Base-by-base conservation (phyloP, 768 basidiomycete genomes). In the Macrolepiota dolichaula region DNA sequence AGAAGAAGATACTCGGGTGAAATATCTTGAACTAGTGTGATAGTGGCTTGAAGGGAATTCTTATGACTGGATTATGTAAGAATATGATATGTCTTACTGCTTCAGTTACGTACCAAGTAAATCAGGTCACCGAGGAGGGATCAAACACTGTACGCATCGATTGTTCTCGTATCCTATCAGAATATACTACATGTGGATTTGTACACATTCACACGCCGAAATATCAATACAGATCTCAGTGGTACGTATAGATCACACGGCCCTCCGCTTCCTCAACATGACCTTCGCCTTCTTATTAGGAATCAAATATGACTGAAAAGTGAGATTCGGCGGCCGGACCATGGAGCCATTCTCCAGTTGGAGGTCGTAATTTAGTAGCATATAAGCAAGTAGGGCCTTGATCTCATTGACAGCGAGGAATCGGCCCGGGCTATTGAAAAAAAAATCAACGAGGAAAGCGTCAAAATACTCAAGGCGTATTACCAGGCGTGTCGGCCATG, bases 321-420 rank as follows among this genome's bases (percentile, higher is more conserved):
- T 35, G 13, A 22, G n/a, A 19, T 40, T 46, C 6, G n/a, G n/a
- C 1, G 64, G 61, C 2, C 61, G 42, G 13, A 50, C 55, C 57
- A 35, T 55, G 1, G 60, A 55, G 15, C 56, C 60, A 40, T 58
- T 51, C 22, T 63, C 44, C 27, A 62, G 25, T 64, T 72, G 72
- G 19, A 78, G 35, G 61, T 81, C 79, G 55, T 77, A 81, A 17
- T 73, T 73, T 55, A 75, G 19, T 4, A 80, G 50, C 7, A 79
- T 47, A 57, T 77, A 67, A 6, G 74, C 66, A 55, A 78, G 64
- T 65, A 77, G 71, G 3, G 72, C 66, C 59, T 81, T 80, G 17
- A 77, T 64, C 55, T 75, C 73, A 49, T 67, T 73, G 1, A 74
- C 71, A 0, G 77, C 76, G 55, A 79, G 75, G 66, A 77, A 77